Evolutionary conservation across 257 asterid genomes (phyloP), one percentile per base, ranked within the genome.

Genomic region (Gentiana macrophylla): DNA sequence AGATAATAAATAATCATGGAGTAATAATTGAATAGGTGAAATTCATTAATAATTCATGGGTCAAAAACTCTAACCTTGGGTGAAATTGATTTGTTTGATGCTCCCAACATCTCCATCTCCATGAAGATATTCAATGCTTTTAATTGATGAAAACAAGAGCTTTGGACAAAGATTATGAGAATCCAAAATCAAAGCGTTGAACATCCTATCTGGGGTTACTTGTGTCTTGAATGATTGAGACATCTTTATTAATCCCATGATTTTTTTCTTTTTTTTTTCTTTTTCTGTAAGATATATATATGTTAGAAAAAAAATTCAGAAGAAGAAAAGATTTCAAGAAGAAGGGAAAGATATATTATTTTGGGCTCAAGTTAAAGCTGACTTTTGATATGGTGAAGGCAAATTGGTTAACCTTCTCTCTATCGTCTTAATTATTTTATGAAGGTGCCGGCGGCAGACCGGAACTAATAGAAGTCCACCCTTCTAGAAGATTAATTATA

Each of bases 201-300:
- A 69, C 55, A 70, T 65, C 58, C 76, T 62, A 49, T 54, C 57
- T 9, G 70, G 73, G 61, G 79, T 58, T 9, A 69, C 60, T 12
- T 61, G 49, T 12, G 76, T 81, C 62, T 66, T 77, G 33, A 80
- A 80, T 46, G 84, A 72, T 70, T 80, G 84, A 50, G 74, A 69
- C 1, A 80, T 47, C 55, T 76, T 76, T 61, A 79, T 32, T 12
- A 79, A 53, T 34, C 80, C 79, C 82, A 76, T 79, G 37, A 56
- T 57, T 62, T 37, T 13, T 56, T 56, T 15, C 24, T 15, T 15
- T 15, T 15, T n/a, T n/a, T 15, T 0, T 15, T 15, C 24, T 15
- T 15, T 15, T 24, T 10, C 50, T 37, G 10, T 13, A 37, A 60
- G n/a, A n/a, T n/a, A n/a, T n/a, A n/a, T n/a, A n/a, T n/a, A n/a